These are phyloP conservation scores for Abelmoschus esculentus DNA, from an alignment of 345 rosid species.

Conservation along the genomic window DNA sequence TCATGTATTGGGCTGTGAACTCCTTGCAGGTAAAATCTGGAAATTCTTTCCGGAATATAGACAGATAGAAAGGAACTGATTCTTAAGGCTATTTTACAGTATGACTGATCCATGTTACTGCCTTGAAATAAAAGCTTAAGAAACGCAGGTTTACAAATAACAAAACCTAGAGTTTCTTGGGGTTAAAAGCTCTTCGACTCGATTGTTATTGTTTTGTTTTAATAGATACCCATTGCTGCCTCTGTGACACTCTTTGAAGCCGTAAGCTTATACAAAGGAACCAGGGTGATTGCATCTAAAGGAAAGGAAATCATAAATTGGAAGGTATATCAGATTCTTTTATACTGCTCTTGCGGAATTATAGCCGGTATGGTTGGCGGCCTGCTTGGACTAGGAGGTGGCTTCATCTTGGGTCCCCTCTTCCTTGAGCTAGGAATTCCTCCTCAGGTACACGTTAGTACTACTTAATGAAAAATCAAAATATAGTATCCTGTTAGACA, in stretches of 20 bases:
- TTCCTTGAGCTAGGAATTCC: constrained; percentile 68
- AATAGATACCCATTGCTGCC: constrained; percentile 51
- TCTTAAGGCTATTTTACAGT: no score
- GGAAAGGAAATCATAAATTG: constrained; percentile 58
- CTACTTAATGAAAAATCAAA: no score
- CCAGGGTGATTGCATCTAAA: constrained; percentile 51
- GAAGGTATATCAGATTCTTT: constrained; percentile 44
- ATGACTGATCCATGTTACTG: no score
- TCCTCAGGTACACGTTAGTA: constrained; percentile 38
- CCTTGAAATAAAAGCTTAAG: no score
- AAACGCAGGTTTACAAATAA: neutral
- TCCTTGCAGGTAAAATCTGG: constrained; percentile 39
- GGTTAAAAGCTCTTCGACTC: neutral
- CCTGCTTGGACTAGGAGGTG: constrained; percentile 65
- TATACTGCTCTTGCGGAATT: constrained; percentile 52
- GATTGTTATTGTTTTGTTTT: neutral
- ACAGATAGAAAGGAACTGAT: neutral
- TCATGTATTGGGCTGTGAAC: constrained; percentile 48
- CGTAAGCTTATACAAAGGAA: constrained; percentile 41
- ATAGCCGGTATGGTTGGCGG: constrained; percentile 70
- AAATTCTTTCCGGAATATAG: neutral
- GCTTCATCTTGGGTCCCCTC: constrained; percentile 69
- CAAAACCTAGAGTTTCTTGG: neutral
- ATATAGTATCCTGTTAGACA: no score
- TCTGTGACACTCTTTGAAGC: constrained; percentile 54